Evolutionary conservation across 1,139 yeast species (phyloP).

Genomic region (Petasospora rhodanensis): DNA sequence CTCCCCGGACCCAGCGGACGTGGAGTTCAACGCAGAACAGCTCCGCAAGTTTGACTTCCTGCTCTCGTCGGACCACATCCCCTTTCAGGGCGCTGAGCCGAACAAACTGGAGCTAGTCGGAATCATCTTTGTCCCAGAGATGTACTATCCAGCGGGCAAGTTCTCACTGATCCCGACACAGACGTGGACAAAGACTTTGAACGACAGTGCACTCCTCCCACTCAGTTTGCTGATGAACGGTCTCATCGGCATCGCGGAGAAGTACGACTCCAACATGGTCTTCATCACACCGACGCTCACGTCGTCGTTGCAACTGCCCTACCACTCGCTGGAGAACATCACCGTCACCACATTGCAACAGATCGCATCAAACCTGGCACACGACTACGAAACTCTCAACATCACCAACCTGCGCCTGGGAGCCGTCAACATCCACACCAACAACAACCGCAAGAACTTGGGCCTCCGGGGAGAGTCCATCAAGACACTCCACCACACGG

Average conservation of each 20-base stretch:
- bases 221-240: slow-evolving; percentile 54
- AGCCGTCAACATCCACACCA: slow-evolving; percentile 37
- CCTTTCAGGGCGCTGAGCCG: slow-evolving; percentile 38
- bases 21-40: slow-evolving; percentile 34
- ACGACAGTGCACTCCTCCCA: slow-evolving; percentile 44
- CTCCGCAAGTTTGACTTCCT: slow-evolving; percentile 39
- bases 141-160: slow-evolving; percentile 67
- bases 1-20: slow-evolving; percentile 38
- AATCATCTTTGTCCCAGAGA: slow-evolving; percentile 58
- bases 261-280: slow-evolving; percentile 41
- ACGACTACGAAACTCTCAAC: slow-evolving; percentile 36
- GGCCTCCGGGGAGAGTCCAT: slow-evolving; percentile 39
- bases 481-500: slow-evolving; percentile 45
- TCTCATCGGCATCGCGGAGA: slow-evolving; percentile 50
- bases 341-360: slow-evolving; percentile 36
- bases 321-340: slow-evolving; percentile 46
- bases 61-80: slow-evolving; percentile 27
- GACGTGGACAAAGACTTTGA: slow-evolving; percentile 48
- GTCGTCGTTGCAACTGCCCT: slow-evolving; percentile 41
- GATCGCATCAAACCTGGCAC: slow-evolving; percentile 30
- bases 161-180: slow-evolving; percentile 50
- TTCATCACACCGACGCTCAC: slow-evolving; percentile 41
- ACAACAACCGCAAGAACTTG: slow-evolving; percentile 26
- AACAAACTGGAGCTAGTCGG: slow-evolving; percentile 53
- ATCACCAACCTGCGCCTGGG: slow-evolving; percentile 45